Base-by-base conservation (phyloP, 2,329 filamentous ascomycete genomes). In the Aspergillus pseudoglaucus region DNA sequence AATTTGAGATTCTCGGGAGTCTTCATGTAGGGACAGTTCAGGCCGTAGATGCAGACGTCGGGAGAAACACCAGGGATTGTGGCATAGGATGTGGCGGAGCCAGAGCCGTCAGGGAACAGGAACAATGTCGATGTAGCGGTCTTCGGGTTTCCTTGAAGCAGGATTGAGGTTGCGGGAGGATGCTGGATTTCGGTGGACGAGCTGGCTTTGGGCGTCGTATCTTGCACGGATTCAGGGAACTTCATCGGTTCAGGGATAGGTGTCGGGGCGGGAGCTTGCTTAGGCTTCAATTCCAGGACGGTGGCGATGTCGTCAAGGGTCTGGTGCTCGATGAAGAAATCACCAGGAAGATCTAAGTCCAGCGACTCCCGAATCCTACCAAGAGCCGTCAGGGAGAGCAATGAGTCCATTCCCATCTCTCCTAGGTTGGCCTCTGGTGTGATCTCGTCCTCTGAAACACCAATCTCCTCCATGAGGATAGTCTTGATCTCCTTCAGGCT, bases 81-180 rank as follows among this genome's bases (percentile, higher is more conserved):
- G 15, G 67, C 65, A 53, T 75, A 75, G 4, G 72, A 75, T 2
- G 70, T 72, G 1, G 72, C 71, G 8, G 71, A 74, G 25, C 72
- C 72, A 15, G 69, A 70, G n/a, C 72, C 70, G 48, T 73, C 72
- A 20, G 70, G 70, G 59, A 73, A 72, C 40, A 73, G 51, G 59
- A 73, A 72, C 5, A 73, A 51, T 6, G 63, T 70, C 42, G 68
- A 63, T 17, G 63, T 69, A 5, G 69, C 69, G 14, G 66, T 71
- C 49, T 68, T 69, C 0, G 70, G 69, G 51, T 68, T 72, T 14
- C 70, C 70, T 51, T 72, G 69, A 3, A 72, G 57, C 12, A 73
- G 51, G 44, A 72, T 69, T 0, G 70, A 73, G 6, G 69, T 71
- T 12, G 70, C 69, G 5, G 63, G 65, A 4, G 70, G 70, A 17